Percentiles rank a stretch among this genome's conserved stretches.
phyloP scores from a whole-genome alignment of 2,329 filamentous ascomycete species.

The Eutypella sp. region DNA sequence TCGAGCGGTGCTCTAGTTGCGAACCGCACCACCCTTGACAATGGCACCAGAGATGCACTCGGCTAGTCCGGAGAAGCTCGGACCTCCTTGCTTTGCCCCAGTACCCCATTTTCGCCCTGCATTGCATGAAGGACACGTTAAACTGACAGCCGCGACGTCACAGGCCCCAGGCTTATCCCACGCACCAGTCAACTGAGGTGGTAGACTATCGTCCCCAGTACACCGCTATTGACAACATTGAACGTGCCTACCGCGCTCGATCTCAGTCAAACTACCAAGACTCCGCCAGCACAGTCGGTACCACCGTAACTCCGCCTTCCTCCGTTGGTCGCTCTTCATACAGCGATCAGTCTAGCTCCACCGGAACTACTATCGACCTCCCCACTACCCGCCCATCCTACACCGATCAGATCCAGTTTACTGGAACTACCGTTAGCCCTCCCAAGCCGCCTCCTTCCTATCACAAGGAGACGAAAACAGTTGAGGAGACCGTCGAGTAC shows the following conservation, averaged over 20 bases:
- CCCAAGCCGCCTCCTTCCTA: slow-evolving; percentile 39
- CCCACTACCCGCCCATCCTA: slow-evolving; percentile 30
- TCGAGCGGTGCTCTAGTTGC: no score
- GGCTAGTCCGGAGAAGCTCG: slow-evolving; percentile 5
- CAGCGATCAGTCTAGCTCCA: slow-evolving; percentile 31
- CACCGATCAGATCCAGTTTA: slow-evolving; percentile 43
- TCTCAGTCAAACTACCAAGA: slow-evolving; percentile 46
- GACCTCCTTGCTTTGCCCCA: neutral
- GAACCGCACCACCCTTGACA: no score
- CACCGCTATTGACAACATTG: slow-evolving; percentile 56
- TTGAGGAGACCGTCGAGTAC: slow-evolving; percentile 62
- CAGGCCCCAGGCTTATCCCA: slow-evolving; percentile 37
- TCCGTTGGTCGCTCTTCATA: slow-evolving; percentile 25
- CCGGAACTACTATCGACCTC: slow-evolving; percentile 32
- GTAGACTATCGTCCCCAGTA: slow-evolving; percentile 49
- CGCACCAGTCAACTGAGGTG: slow-evolving; percentile 59
- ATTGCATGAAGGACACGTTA: neutral
- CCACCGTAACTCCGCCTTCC: slow-evolving; percentile 29
- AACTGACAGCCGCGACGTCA: slow-evolving; percentile 13
- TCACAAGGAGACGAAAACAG: slow-evolving; percentile 54
- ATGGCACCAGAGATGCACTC: no score
- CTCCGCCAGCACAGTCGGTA: slow-evolving; percentile 16
- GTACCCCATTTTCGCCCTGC: neutral
- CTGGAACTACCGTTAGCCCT: slow-evolving; percentile 52
- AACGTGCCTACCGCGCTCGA: slow-evolving; percentile 62